These are phyloP conservation scores for Pseudozyma sp. DNA, from an alignment of 1,284 basidiomycete species.

Conservation along the genomic window DNA sequence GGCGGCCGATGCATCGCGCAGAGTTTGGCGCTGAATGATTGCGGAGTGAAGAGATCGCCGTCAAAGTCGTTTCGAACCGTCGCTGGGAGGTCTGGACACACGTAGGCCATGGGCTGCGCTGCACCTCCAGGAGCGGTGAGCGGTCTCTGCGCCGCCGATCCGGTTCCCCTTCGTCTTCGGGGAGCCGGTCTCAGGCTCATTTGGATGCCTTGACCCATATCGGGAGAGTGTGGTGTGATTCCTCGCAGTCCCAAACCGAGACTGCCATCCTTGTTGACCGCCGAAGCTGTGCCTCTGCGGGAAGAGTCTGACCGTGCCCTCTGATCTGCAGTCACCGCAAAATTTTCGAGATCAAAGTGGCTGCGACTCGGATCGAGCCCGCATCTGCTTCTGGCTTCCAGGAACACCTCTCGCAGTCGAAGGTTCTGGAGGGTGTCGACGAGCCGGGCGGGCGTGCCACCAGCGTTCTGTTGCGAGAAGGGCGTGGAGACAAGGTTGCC, in stretches of 20 bases:
- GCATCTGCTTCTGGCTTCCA: constrained; percentile 21
- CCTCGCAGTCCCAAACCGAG: background rate
- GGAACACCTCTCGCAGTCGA: constrained; percentile 22
- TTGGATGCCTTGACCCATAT: background rate
- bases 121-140: constrained; percentile 23
- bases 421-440: constrained; percentile 2
- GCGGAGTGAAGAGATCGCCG: constrained; percentile 20
- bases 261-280: background rate
- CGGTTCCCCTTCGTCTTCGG: constrained; percentile 4
- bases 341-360: constrained; percentile 19
- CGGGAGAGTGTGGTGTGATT: background rate
- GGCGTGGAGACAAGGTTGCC: background rate
- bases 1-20: background rate
- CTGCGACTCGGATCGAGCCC: constrained; percentile 17
- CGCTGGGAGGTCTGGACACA: background rate
- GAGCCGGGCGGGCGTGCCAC: background rate
- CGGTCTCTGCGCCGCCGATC: constrained; percentile 3
- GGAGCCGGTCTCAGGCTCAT: constrained; percentile 13
- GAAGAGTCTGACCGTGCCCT: background rate
- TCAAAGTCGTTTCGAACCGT: background rate
- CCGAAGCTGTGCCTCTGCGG: background rate
- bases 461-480: background rate
- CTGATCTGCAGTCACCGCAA: background rate
- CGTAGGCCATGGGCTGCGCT: background rate
- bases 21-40: constrained; percentile 24